Evolutionary conservation across 352 stramenopile species (phyloP), one percentile per base, ranked within the genome.

Genomic region (Pythium sp.): DNA sequence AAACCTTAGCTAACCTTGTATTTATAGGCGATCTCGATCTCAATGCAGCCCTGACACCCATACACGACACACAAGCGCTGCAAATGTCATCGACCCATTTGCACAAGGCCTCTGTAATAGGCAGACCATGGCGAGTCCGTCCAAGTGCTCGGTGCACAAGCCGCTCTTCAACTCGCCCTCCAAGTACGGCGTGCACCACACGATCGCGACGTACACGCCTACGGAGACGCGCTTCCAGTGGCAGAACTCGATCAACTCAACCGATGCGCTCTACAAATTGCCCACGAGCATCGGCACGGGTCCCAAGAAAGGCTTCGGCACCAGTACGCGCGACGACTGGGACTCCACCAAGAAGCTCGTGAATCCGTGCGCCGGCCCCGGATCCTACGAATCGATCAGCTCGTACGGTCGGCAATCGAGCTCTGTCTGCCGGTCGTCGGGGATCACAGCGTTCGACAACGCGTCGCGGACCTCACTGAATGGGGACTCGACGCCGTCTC

Each of bases 261-360:
- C 83, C 1, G 82, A 94, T 68, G 86, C 84, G 15, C 65, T 94
- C 34, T 94, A 94, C 69, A 84, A 72, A n/a, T 64, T 94, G 6
- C 86, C 86, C 0, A 78, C 81, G 2, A 90, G 71, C 30, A 81
- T 92, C 55, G 84, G 84, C 24, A 53, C 79, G 0, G 77, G 79
- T 0, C 28, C 73, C 0, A 87, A 87, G 58, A 94, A 93, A 65
- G 87, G 85, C 67, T 94, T 93, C 30, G 85, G 87, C 47, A 91
- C 83, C 24, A 91, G 80, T 68, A 93, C 87, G 24, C 76, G 85
- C 5, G 87, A 93, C 6, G 84, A 94, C 64, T 93, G 87, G 87
- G 87, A 94, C 58, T n/a, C 75, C 43, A 76, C 69, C 32, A 80
- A 83, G 54, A 92, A 92, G 70, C 74, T 71, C 24, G 65, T 71